Conservation (phyloP, 2,329 filamentous ascomycete species). For the Penicillium sp. region DNA sequence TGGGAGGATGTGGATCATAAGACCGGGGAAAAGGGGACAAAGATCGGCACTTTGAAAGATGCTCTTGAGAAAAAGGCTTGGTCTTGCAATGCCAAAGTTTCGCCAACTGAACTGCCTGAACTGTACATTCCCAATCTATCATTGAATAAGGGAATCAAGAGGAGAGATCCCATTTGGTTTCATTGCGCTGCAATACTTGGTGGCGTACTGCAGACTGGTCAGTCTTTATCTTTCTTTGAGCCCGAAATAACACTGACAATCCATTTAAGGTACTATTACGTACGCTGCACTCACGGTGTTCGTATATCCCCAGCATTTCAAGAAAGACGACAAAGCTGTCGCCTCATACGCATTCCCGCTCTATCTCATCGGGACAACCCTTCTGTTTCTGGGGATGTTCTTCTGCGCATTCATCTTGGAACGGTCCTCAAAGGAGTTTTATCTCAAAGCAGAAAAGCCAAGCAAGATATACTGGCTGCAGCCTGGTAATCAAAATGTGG, state of each 20-base stretch:
- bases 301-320: constrained; percentile 24
- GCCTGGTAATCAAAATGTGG: constrained; percentile 36
- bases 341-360: constrained; percentile 35
- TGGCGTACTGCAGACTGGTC: constrained; percentile 29
- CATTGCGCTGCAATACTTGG: constrained; percentile 28
- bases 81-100: constrained; percentile 13
- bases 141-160: constrained; percentile 36
- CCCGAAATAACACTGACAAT: background rate
- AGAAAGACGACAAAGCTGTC: constrained; percentile 25
- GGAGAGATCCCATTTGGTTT: constrained; percentile 30
- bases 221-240: background rate
- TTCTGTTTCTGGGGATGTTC: constrained; percentile 35
- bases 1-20: constrained; percentile 44
- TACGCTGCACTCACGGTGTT: constrained; percentile 33
- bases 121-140: constrained; percentile 36
- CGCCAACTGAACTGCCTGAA: constrained; percentile 19
- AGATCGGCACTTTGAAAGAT: constrained; percentile 28
- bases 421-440: constrained; percentile 29
- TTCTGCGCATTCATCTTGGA: constrained; percentile 37
- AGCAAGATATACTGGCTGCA: constrained; percentile 41
- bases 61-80: constrained; percentile 25
- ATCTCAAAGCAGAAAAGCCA: constrained; percentile 22
- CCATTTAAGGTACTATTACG: constrained; percentile 21
- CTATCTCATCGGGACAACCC: constrained; percentile 31
- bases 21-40: constrained; percentile 17